These are phyloP conservation scores for Raphanus raphanistrum DNA, from an alignment of 345 rosid genomes.

Conservation along the genomic window DNA sequence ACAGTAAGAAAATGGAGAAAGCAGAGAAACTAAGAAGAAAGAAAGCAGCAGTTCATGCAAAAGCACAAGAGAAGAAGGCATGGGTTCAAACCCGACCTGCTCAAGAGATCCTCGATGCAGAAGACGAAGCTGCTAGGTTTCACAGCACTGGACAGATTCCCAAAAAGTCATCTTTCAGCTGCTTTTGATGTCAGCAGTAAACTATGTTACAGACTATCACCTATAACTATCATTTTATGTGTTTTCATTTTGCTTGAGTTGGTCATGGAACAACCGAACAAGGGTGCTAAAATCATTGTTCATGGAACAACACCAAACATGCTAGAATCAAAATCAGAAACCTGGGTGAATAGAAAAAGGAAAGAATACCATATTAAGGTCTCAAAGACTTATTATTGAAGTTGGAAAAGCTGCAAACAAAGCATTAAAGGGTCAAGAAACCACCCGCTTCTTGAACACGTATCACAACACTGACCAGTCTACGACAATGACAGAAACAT, in stretches of 20 bases:
- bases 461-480: constrained; percentile 26
- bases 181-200: constrained; percentile 48
- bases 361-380: not conserved
- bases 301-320: not conserved
- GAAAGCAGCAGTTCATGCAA: constrained; percentile 59
- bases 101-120: constrained; percentile 70
- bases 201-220: not conserved
- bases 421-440: constrained; percentile 10
- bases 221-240: not conserved
- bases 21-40: constrained; percentile 64
- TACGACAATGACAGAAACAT: constrained; percentile 13
- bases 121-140: constrained; percentile 73
- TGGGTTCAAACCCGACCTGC: constrained; percentile 64
- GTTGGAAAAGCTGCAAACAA: constrained; percentile 13
- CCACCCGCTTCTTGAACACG: constrained; percentile 20
- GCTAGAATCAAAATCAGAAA: constrained; percentile 7
- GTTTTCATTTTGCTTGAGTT: constrained; percentile 5
- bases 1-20: constrained; percentile 65
- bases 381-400: constrained; percentile 22
- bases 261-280: constrained; percentile 13
- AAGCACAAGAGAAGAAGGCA: constrained; percentile 77
- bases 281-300: not conserved
- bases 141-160: constrained; percentile 74
- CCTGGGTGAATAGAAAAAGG: not conserved
- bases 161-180: constrained; percentile 53